Evolutionary conservation across 345 rosid species (phyloP).

Genomic region (Euphorbia tirucalli): DNA sequence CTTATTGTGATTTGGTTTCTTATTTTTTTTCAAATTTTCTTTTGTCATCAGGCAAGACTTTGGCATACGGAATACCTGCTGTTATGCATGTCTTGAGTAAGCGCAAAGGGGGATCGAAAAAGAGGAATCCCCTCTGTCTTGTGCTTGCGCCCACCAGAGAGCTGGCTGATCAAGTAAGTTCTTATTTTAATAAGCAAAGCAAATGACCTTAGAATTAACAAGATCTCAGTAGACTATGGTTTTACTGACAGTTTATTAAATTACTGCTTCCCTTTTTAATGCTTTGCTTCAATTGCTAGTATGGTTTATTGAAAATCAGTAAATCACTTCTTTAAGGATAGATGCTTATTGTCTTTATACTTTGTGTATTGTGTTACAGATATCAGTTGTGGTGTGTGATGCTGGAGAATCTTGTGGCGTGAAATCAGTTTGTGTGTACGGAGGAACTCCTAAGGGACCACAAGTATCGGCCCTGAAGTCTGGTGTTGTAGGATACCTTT

Average conservation of each 20-base stretch:
- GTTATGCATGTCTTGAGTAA: constrained; percentile 75
- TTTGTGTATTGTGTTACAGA: constrained; percentile 37
- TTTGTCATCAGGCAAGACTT: constrained; percentile 64
- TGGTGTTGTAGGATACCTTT: constrained; percentile 63
- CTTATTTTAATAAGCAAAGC: background rate
- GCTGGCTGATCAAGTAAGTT: constrained; percentile 81
- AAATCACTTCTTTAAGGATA: background rate
- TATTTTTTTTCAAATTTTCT: background rate
- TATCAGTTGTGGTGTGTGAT: constrained; percentile 65
- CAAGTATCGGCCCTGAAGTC: constrained; percentile 66
- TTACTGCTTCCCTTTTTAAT: constrained; percentile 2
- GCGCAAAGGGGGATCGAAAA: constrained; percentile 53
- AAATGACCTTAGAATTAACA: background rate
- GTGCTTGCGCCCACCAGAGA: constrained; percentile 97
- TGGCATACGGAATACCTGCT: constrained; percentile 89
- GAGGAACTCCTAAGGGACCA: constrained; percentile 88
- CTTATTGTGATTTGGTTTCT: background rate
- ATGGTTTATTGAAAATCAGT: background rate
- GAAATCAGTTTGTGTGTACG: constrained; percentile 75
- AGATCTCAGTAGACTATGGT: background rate
- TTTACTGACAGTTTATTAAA: background rate
- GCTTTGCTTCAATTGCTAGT: background rate
- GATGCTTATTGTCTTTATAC: background rate
- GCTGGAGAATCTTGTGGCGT: constrained; percentile 80
- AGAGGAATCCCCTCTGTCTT: constrained; percentile 72